phyloP scores from a whole-genome alignment of 73 alveolate species.

The Halteria grandinella region DNA sequence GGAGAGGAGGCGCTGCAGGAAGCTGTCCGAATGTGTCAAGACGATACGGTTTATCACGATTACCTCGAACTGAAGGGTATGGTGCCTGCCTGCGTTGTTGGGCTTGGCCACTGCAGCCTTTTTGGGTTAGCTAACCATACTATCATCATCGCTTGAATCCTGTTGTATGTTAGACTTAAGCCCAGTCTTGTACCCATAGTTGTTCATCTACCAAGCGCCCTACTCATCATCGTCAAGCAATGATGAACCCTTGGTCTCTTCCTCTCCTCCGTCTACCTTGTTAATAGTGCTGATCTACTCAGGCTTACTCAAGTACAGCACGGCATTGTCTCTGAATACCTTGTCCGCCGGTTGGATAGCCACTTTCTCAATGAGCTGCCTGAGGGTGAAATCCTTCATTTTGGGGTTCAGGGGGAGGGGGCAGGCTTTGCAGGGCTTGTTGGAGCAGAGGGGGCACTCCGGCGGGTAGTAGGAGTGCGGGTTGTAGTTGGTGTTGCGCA shows the following conservation, averaged over 20 bases:
- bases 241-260: too few relatives aligned
- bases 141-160: conserved; percentile 32
- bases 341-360: too few relatives aligned
- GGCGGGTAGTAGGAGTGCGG: conserved; percentile 41
- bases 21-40: neutral
- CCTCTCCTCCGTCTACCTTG: too few relatives aligned
- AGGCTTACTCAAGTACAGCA: too few relatives aligned
- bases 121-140: neutral
- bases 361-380: too few relatives aligned
- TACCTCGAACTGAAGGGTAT: neutral
- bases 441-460: conserved; percentile 34
- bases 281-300: too few relatives aligned
- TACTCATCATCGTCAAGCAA: too few relatives aligned
- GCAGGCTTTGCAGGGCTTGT: conserved; percentile 40
- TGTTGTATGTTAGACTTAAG: neutral
- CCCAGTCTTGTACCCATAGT: too few relatives aligned
- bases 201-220: too few relatives aligned
- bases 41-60: conserved; percentile 10
- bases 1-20: neutral
- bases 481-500: neutral
- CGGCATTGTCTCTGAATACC: too few relatives aligned
- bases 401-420: conserved; percentile 34
- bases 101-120: neutral
- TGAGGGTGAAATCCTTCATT: too few relatives aligned
- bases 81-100: conserved; percentile 16